Percentiles rank a stretch among this genome's conserved stretches.
These are phyloP conservation scores for Fusarium floridanum DNA, from an alignment of 2,329 filamentous ascomycete genomes.

Conservation along the genomic window DNA sequence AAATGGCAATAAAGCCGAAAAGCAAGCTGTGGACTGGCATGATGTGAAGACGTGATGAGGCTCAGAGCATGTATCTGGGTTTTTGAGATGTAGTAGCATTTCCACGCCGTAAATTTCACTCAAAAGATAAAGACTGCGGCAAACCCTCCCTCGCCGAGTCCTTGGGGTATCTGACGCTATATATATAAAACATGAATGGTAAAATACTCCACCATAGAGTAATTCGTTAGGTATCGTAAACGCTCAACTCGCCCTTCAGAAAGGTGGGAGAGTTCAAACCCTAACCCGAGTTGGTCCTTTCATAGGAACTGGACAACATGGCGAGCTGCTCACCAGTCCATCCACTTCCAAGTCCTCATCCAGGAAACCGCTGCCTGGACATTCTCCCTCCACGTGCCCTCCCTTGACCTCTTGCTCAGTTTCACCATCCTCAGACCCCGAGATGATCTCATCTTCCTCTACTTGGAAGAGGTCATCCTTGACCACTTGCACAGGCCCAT, in stretches of 20 bases:
- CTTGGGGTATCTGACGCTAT: background rate
- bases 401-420: background rate
- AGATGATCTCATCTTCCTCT: background rate
- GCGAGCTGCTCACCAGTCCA: background rate
- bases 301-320: background rate
- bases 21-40: background rate
- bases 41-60: background rate
- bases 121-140: background rate
- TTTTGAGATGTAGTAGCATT: background rate
- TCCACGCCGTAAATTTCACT: background rate
- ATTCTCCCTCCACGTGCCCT: background rate
- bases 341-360: background rate
- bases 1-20: background rate
- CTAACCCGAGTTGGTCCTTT: background rate
- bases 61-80: background rate
- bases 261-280: background rate
- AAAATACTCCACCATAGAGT: background rate
- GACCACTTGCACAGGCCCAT: background rate
- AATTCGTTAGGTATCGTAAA: background rate
- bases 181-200: background rate
- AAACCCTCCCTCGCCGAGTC: background rate
- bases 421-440: background rate
- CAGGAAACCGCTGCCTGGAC: background rate
- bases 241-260: background rate
- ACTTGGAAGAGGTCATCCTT: background rate